Evolutionary conservation across 2,329 filamentous ascomycete species (phyloP).

Genomic region (Fusarium continuum): DNA sequence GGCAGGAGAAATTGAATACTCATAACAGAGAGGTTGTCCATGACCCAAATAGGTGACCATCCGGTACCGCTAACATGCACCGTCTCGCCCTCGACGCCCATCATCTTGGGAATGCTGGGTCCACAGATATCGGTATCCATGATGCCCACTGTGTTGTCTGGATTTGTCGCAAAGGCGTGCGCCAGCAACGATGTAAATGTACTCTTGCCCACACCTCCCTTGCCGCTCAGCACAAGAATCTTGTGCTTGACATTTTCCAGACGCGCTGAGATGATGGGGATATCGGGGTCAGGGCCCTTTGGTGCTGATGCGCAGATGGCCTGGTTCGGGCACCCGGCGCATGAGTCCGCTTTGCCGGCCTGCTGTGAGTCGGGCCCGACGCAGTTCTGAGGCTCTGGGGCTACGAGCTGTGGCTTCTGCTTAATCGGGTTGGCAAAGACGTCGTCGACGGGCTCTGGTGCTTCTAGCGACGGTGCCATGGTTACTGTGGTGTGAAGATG

Average conservation of each 20-base stretch:
- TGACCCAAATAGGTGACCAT: constrained; percentile 95
- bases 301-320: constrained; percentile 92
- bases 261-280: constrained; percentile 85
- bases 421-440: constrained; percentile 81
- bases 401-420: constrained; percentile 83
- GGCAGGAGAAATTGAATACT: constrained; percentile 98
- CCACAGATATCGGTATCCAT: constrained; percentile 99
- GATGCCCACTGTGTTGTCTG: constrained; percentile 82
- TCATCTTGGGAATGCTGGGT: constrained; percentile 97
- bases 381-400: constrained; percentile 96
- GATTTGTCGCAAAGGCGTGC: constrained; percentile 87
- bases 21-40: constrained; percentile 95
- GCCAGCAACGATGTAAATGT: constrained; percentile 90
- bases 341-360: constrained; percentile 79
- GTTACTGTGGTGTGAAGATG: background rate
- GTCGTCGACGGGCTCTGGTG: constrained; percentile 71
- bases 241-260: constrained; percentile 88
- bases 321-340: constrained; percentile 95
- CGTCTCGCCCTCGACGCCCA: constrained; percentile 93
- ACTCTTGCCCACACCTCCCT: constrained; percentile 96
- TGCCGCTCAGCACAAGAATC: constrained; percentile 90
- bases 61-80: constrained; percentile 90
- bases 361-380: constrained; percentile 85
- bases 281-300: constrained; percentile 95
- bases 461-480: constrained; percentile 87